Percentiles rank a stretch among this genome's conserved stretches.
Conservation (phyloP, 2,329 filamentous ascomycete species). For the Scedosporium apiospermum region DNA sequence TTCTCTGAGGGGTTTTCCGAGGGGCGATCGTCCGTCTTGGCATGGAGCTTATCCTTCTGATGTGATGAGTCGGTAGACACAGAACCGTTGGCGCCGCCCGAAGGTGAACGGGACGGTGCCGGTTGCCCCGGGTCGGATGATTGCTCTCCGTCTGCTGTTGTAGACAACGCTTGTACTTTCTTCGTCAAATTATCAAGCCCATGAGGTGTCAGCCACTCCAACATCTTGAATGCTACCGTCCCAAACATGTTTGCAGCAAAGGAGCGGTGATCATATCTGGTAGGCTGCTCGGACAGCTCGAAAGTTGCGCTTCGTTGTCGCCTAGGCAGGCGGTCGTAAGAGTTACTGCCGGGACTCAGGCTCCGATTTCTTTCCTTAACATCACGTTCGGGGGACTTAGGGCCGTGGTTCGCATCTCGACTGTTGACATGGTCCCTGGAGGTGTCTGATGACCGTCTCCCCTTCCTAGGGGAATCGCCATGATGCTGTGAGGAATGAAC, state of each 20-base stretch:
- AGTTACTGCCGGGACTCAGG: not conserved
- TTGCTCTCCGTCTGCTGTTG: not conserved
- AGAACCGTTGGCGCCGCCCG: not conserved
- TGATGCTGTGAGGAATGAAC: not conserved
- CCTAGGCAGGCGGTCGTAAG: not conserved
- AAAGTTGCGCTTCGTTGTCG: constrained; percentile 1
- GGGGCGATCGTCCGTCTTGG: not conserved
- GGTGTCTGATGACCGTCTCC: not conserved
- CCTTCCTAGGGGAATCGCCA: not conserved
- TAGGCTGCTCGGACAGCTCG: constrained; percentile 31
- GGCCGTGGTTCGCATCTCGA: not conserved
- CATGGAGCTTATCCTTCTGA: not conserved
- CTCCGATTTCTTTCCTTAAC: not conserved
- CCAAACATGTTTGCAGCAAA: constrained; percentile 56
- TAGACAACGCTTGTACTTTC: not conserved
- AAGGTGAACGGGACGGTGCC: not conserved
- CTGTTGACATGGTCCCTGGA: not conserved
- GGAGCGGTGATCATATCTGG: constrained; percentile 47
- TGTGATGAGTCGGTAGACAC: not conserved
- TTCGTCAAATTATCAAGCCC: constrained; percentile 24
- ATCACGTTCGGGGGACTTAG: not conserved
- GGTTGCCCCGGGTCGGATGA: not conserved
- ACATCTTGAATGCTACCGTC: constrained; percentile 58
- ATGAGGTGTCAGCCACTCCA: constrained; percentile 59
- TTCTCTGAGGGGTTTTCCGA: not conserved